These are phyloP conservation scores for Suhomyces panamericanus DNA, from an alignment of 1,139 yeast species.

Conservation along the genomic window DNA sequence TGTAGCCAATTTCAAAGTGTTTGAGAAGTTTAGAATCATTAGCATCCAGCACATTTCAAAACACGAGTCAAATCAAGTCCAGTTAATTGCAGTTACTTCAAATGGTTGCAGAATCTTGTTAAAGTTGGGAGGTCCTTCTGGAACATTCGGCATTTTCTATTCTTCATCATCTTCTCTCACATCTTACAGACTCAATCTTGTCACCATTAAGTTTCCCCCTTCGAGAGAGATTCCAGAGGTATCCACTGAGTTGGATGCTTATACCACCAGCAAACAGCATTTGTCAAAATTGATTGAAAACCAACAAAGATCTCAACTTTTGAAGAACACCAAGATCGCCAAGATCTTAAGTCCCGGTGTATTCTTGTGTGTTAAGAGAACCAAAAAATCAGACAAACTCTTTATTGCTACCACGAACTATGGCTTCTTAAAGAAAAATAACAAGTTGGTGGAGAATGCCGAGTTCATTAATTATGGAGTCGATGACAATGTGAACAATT, in stretches of 20 bases:
- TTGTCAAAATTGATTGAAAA: constrained; percentile 42
- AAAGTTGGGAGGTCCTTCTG: constrained; percentile 41
- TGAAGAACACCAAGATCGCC: constrained; percentile 47
- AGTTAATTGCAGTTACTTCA: constrained; percentile 79
- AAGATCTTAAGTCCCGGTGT: constrained; percentile 81
- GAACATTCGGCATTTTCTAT: constrained; percentile 31
- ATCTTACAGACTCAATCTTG: constrained; percentile 36
- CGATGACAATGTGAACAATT: constrained; percentile 23
- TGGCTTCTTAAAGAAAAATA: constrained; percentile 72
- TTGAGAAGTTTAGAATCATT: constrained; percentile 55
- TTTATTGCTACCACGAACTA: constrained; percentile 83
- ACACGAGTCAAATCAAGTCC: constrained; percentile 68
- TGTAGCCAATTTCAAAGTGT: constrained; percentile 42
- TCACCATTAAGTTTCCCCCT: constrained; percentile 73
- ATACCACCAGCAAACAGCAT: constrained; percentile 43
- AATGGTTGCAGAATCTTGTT: constrained; percentile 81
- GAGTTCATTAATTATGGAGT: constrained; percentile 64
- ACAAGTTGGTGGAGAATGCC: constrained; percentile 77
- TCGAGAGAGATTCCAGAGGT: constrained; percentile 61
- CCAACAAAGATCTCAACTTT: constrained; percentile 48
- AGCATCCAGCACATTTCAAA: constrained; percentile 63
- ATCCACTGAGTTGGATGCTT: constrained; percentile 49
- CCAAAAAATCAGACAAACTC: constrained; percentile 50
- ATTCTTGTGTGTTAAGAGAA: constrained; percentile 54
- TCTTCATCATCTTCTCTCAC: constrained; percentile 10